Percentiles rank a stretch among this genome's conserved stretches.
These are phyloP conservation scores for Chaetomium olivaceum DNA, from an alignment of 2,329 filamentous ascomycete genomes.

Conservation along the genomic window DNA sequence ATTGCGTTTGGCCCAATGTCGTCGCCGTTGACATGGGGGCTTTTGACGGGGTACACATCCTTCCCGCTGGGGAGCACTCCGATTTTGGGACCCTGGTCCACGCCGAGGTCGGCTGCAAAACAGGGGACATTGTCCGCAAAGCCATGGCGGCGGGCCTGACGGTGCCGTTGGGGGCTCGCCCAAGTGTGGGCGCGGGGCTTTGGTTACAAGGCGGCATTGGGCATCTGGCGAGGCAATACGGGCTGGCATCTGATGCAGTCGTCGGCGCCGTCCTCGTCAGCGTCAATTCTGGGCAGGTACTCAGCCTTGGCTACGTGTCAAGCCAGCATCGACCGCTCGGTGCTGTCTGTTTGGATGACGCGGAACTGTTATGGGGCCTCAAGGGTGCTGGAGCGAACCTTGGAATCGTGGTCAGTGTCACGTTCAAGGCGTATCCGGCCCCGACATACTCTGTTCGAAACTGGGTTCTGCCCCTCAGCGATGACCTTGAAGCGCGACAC, in stretches of 20 bases:
- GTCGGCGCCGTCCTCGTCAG: constrained; percentile 61
- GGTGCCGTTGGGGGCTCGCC: constrained; percentile 61
- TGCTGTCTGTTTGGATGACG: constrained; percentile 48
- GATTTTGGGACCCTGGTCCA: constrained; percentile 45
- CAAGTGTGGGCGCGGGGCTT: constrained; percentile 62
- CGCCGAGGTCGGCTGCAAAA: constrained; percentile 57
- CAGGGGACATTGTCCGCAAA: constrained; percentile 53
- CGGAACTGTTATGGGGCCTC: constrained; percentile 57
- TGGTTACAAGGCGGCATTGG: constrained; percentile 68
- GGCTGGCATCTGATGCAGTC: constrained; percentile 61
- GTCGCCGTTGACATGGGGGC: constrained; percentile 60
- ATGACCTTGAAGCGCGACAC: constrained; percentile 36
- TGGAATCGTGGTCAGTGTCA: constrained; percentile 56
- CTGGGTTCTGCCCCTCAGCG: constrained; percentile 43
- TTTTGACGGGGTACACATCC: constrained; percentile 53
- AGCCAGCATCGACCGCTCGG: constrained; percentile 43
- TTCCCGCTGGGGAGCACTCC: constrained; percentile 33
- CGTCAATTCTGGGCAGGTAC: constrained; percentile 47
- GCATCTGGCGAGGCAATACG: constrained; percentile 55
- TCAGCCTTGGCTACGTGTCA: constrained; percentile 56
- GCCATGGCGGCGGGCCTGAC: constrained; percentile 51
- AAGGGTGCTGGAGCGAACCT: constrained; percentile 62
- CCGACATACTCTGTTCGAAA: constrained; percentile 44
- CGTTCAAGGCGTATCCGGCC: constrained; percentile 49
- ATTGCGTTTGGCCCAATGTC: constrained; percentile 55